Conservation (phyloP, 768 basidiomycete genomes). For the Clitopilus hobsonii region DNA sequence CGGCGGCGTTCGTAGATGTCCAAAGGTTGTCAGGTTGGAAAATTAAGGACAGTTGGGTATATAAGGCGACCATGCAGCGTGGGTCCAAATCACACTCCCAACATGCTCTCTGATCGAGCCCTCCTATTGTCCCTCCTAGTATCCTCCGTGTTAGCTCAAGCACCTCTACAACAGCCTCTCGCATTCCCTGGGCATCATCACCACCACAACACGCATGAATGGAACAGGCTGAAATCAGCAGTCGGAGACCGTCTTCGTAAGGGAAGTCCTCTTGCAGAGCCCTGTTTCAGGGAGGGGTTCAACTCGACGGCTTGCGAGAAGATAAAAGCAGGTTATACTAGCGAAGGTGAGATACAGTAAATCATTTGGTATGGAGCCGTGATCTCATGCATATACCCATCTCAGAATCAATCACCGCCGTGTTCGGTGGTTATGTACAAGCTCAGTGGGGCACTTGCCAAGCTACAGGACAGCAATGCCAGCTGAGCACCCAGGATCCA, state of each 20-base stretch:
- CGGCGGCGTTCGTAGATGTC: neutral
- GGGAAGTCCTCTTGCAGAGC: conserved; percentile 17
- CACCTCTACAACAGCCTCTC: neutral
- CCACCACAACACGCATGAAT: conserved; percentile 5
- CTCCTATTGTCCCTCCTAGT: neutral
- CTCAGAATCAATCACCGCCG: conserved; percentile 16
- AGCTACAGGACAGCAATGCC: conserved; percentile 36
- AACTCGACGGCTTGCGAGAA: conserved; percentile 11
- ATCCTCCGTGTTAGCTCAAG: neutral
- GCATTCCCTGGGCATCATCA: neutral
- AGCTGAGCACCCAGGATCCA: conserved; percentile 35
- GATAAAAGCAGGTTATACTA: conserved; percentile 13
- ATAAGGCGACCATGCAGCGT: neutral
- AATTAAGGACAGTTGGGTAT: neutral
- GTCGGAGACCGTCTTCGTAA: conserved; percentile 13
- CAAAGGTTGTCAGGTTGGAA: neutral
- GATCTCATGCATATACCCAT: neutral
- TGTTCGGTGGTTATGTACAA: conserved; percentile 25
- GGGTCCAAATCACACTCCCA: neutral
- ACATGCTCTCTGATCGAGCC: neutral
- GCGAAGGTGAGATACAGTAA: conserved; percentile 12
- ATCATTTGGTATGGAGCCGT: neutral
- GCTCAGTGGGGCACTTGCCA: conserved; percentile 58
- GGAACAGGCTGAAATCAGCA: conserved; percentile 12
- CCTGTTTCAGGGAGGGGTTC: conserved; percentile 16